Percentiles rank a stretch among this genome's conserved stretches.
phyloP scores from a whole-genome alignment of 163 green algal species.

The Scenedesmus sp. region DNA sequence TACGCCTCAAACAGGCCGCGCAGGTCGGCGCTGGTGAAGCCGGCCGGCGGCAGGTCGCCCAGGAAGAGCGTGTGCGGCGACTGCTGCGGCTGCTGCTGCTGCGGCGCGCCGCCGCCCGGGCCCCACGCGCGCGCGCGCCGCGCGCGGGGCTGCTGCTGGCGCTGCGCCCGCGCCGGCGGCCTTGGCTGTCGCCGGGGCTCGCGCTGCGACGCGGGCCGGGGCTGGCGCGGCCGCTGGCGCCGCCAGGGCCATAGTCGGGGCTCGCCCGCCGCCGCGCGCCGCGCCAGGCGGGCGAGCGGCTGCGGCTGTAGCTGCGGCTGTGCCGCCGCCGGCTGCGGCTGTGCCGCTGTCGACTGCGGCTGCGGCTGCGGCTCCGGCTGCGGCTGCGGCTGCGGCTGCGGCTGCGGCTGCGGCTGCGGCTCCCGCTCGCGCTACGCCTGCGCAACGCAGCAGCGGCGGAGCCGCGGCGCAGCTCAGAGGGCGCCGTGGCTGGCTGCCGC shows the following conservation, averaged over 20 bases:
- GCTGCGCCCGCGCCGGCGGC: not conserved
- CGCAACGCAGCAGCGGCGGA: not conserved
- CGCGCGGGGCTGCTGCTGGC: not conserved
- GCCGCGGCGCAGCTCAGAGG: no score
- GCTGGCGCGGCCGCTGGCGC: not conserved
- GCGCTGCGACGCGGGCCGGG: not conserved
- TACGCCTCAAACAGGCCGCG: conserved; percentile 15
- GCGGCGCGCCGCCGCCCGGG: not conserved
- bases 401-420: not conserved
- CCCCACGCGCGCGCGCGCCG: not conserved
- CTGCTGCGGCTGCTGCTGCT: conserved; percentile 14
- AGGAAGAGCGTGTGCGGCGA: conserved; percentile 26
- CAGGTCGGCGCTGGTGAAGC: conserved; percentile 36
- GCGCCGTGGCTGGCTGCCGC: not conserved
- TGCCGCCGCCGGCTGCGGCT: not conserved
- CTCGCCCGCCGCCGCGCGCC: not conserved
- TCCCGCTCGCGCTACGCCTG: conserved; percentile 17
- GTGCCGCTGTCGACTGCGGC: not conserved
- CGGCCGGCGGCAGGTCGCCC: conserved; percentile 25
- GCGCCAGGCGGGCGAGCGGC: not conserved
- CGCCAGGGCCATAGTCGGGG: conserved; percentile 16
- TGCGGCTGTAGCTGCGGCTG: not conserved
- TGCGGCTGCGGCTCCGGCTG: conserved; percentile 12
- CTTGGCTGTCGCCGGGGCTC: not conserved
- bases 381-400: conserved; percentile 1